Conservation (phyloP, 2,329 filamentous ascomycete species). For the Fusarium miscanthi region DNA sequence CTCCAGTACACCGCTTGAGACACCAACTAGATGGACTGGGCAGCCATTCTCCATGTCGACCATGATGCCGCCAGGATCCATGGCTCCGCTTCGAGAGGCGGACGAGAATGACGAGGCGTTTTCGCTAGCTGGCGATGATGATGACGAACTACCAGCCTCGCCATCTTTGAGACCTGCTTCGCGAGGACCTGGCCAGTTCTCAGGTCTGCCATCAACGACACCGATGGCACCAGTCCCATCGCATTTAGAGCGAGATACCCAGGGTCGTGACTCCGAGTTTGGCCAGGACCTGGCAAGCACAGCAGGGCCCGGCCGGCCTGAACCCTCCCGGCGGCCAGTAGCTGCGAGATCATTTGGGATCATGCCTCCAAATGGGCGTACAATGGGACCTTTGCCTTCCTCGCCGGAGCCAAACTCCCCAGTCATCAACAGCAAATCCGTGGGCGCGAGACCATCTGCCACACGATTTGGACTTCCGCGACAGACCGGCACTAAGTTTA, state of each 20-base stretch:
- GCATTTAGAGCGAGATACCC: conserved; percentile 54
- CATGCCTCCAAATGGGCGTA: conserved; percentile 15
- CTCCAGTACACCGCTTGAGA: conserved; percentile 48
- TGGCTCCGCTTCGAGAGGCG: conserved; percentile 48
- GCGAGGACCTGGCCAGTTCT: conserved; percentile 34
- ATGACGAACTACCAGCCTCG: conserved; percentile 40
- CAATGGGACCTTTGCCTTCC: conserved; percentile 11
- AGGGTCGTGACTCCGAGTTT: conserved; percentile 32
- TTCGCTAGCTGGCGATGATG: conserved; percentile 39
- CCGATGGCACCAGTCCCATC: conserved; percentile 56
- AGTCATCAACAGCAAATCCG: conserved; percentile 30
- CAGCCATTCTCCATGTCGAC: conserved; percentile 53
- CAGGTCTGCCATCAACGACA: conserved; percentile 54
- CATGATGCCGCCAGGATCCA: conserved; percentile 43
- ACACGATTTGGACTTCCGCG: conserved; percentile 19
- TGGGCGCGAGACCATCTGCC: conserved; percentile 30
- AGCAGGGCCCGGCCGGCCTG: background rate
- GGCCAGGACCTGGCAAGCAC: conserved; percentile 3
- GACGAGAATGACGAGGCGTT: conserved; percentile 45
- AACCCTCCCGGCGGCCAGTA: conserved; percentile 7
- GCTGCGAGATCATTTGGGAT: conserved; percentile 20
- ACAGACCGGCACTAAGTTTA: conserved; percentile 13
- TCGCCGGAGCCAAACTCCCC: conserved; percentile 18
- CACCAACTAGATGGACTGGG: conserved; percentile 61
- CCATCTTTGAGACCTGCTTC: conserved; percentile 37